A percentile compares a stretch with the other conserved stretches of the same genome.
phyloP scores from a whole-genome alignment of 306 rosid species.

The Glycine latifolia region DNA sequence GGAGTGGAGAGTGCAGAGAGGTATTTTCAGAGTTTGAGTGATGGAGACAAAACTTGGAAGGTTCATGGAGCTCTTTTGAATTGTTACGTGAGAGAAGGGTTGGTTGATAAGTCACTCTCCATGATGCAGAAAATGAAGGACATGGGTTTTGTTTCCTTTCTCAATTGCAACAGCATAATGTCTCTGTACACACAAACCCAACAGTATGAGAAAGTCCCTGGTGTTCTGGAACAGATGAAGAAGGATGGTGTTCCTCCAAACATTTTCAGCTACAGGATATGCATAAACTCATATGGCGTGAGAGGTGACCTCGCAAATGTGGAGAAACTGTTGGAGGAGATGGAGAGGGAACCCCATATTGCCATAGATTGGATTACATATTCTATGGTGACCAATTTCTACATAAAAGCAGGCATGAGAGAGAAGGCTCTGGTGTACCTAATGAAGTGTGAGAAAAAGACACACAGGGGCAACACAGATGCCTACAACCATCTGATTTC shows the following conservation, averaged over 20 bases:
- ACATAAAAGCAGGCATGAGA: slow-evolving; percentile 57
- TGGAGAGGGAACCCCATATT: slow-evolving; percentile 60
- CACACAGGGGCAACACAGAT: slow-evolving; percentile 41
- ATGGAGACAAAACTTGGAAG: slow-evolving; percentile 53
- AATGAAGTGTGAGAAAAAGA: slow-evolving; percentile 67
- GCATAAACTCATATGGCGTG: slow-evolving; percentile 64
- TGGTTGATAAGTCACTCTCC: slow-evolving; percentile 68
- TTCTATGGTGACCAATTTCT: slow-evolving; percentile 65
- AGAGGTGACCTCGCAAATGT: slow-evolving; percentile 59
- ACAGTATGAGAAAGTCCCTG: slow-evolving; percentile 69
- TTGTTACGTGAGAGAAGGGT: slow-evolving; percentile 75
- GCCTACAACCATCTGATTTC: slow-evolving; percentile 73
- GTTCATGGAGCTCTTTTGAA: slow-evolving; percentile 71
- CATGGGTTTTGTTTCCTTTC: slow-evolving; percentile 62
- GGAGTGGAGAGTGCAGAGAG: slow-evolving; percentile 71
- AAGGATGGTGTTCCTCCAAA: slow-evolving; percentile 64
- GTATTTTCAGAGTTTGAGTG: slow-evolving; percentile 63
- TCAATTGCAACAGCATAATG: slow-evolving; percentile 71
- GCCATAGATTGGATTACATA: slow-evolving; percentile 61
- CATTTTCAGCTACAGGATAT: slow-evolving; percentile 66
- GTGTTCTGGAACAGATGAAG: slow-evolving; percentile 63
- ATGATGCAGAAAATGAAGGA: slow-evolving; percentile 71
- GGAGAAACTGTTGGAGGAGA: slow-evolving; percentile 68
- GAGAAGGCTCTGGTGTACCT: slow-evolving; percentile 65
- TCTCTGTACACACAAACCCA: slow-evolving; percentile 55